Evolutionary conservation across 495 filamentous ascomycete species (phyloP).

Genomic region (Tuber umbilicatum): DNA sequence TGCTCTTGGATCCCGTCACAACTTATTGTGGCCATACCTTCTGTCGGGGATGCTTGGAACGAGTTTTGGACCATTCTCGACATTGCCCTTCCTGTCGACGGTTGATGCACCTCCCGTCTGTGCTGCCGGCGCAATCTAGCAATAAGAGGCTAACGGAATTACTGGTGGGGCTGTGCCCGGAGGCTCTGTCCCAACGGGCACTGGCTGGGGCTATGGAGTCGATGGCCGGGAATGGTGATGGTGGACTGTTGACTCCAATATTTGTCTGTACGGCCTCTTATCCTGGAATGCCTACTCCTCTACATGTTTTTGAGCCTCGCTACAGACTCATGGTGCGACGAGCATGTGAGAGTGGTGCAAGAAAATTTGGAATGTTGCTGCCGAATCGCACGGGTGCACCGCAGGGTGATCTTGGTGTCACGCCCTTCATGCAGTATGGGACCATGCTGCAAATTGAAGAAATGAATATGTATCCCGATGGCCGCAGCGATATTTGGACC

Average conservation of each 20-base stretch:
- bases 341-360: conserved; percentile 59
- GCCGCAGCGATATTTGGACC: conserved; percentile 70
- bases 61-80: conserved; percentile 65
- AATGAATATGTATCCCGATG: conserved; percentile 66
- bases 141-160: conserved; percentile 59
- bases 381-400: conserved; percentile 53
- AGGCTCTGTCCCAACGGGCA: conserved; percentile 54
- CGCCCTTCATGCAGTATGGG: conserved; percentile 64
- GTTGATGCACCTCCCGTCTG: conserved; percentile 54
- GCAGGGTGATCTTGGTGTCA: conserved; percentile 54
- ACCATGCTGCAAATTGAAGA: conserved; percentile 69
- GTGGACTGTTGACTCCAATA: conserved; percentile 59
- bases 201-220: conserved; percentile 52
- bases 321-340: conserved; percentile 84
- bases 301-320: conserved; percentile 86
- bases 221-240: conserved; percentile 45
- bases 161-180: conserved; percentile 59
- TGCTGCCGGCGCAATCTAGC: conserved; percentile 48
- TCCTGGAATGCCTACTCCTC: conserved; percentile 72
- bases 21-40: conserved; percentile 85
- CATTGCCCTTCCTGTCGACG: conserved; percentile 75
- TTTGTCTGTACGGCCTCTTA: conserved; percentile 78
- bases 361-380: conserved; percentile 79
- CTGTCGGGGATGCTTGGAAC: conserved; percentile 69
- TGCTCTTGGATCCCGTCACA: conserved; percentile 74